Base-by-base conservation (phyloP, 257 asterid species). In the Ballota nigra region DNA sequence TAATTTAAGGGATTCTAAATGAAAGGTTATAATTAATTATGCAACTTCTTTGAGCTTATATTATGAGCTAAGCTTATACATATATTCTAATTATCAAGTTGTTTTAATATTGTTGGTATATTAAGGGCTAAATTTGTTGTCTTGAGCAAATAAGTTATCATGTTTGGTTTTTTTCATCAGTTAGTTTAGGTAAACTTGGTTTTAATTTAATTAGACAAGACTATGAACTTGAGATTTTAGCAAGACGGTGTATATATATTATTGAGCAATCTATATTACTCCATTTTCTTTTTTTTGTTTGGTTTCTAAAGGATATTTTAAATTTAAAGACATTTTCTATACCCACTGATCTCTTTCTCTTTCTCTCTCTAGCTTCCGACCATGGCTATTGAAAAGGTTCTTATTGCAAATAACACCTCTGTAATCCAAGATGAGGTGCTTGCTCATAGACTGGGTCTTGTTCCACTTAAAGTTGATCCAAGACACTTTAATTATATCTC, bases 361-460 rank as follows among this genome's bases (percentile, higher is more conserved):
- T 57, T 53, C 57, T 22, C 62, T 55, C 31, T 84, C 68, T 80
- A 95, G 99, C 74, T 92, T 71, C 99, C 98, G 28, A 89, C 98
- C 40, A 89, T 95, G 94, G 98, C 99, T 72, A 88, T 92, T 72
- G 98, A 95, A 72, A 95, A 92, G 74, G 98, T 95, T 79, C 77
- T 89, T 36, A 61, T 89, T 70, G 98, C 97, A 79, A 92, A 92
- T 85, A 95, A 89, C 85, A 95, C 99, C 26, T 95, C 98, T 2
- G 80, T 92, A 34, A 45, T 95, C 78, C 99, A 92, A 89, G 99
- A 95, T 80, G 99, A 95, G 89, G 97, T 88, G 77, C 97, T 95
- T 34, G 83, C 99, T 68, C 99, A 88, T 75, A 83, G 97, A 70
- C 87, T 95, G 72, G 99, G 98, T 79, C 94, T 92, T 67, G 78